These are phyloP conservation scores for Lupinus albus DNA, from an alignment of 306 rosid genomes.

Conservation along the genomic window DNA sequence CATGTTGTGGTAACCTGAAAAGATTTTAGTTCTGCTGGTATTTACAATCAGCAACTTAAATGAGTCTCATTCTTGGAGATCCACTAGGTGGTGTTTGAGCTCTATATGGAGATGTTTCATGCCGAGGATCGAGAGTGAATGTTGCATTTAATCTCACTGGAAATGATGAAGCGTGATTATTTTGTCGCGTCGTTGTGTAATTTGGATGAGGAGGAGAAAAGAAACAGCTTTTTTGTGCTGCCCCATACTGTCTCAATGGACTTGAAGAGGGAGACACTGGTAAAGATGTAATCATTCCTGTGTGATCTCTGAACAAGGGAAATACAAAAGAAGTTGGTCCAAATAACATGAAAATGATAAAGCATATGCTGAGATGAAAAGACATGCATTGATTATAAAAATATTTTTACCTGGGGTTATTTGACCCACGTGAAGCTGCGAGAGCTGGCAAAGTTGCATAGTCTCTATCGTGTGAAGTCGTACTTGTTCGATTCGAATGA, in stretches of 20 bases:
- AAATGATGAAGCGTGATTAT: conserved; percentile 53
- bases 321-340: conserved; percentile 29
- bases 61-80: conserved; percentile 80
- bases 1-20: conserved; percentile 42
- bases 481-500: conserved; percentile 47
- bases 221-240: conserved; percentile 55
- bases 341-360: conserved; percentile 7
- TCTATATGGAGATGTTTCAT: conserved; percentile 55
- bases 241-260: conserved; percentile 73
- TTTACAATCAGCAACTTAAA: conserved; percentile 61
- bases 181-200: conserved; percentile 60
- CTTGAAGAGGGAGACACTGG: conserved; percentile 96
- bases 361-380: conserved; percentile 21
- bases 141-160: conserved; percentile 55
- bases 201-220: conserved; percentile 86
- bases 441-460: conserved; percentile 44
- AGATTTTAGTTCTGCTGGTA: conserved; percentile 40
- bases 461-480: conserved; percentile 50
- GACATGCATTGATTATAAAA: conserved; percentile 1
- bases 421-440: conserved; percentile 43
- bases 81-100: conserved; percentile 78
- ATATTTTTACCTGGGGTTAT: conserved; percentile 55
- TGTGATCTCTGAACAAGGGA: conserved; percentile 61
- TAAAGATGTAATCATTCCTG: conserved; percentile 72
- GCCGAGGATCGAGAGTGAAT: conserved; percentile 62